These are phyloP conservation scores for Chaetomium strumarium DNA, from an alignment of 2,329 filamentous ascomycete genomes.

Conservation along the genomic window DNA sequence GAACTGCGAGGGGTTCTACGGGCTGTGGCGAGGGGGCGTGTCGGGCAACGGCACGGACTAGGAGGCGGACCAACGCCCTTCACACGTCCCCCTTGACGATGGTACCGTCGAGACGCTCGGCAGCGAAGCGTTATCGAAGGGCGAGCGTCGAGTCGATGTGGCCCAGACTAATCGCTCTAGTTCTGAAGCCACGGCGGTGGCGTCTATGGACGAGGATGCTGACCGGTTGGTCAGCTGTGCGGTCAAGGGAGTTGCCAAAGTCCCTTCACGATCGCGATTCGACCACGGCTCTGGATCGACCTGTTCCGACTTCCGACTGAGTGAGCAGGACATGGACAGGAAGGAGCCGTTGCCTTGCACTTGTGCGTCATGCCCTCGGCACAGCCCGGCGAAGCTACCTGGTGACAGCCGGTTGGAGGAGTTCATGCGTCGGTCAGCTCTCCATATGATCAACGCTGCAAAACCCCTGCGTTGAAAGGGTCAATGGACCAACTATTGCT, in stretches of 20 bases:
- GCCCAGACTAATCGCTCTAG: conserved; percentile 2
- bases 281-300: neutral
- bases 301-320: conserved; percentile 5
- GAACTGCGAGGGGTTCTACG: conserved; percentile 61
- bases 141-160: neutral
- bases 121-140: neutral
- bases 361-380: conserved; percentile 7
- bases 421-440: conserved; percentile 18
- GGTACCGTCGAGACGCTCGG: conserved; percentile 1
- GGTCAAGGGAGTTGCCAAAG: conserved; percentile 1
- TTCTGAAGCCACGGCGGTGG: neutral
- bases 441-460: conserved; percentile 15
- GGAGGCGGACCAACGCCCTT: conserved; percentile 24
- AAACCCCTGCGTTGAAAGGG: neutral
- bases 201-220: conserved; percentile 2
- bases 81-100: conserved; percentile 17
- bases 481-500: neutral
- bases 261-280: neutral
- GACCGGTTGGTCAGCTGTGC: conserved; percentile 13
- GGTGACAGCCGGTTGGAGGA: conserved; percentile 13
- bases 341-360: conserved; percentile 1
- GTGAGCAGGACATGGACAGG: neutral
- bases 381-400: neutral
- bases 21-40: conserved; percentile 53
- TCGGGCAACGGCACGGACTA: conserved; percentile 33